These are phyloP conservation scores for Plasmodium inui DNA, from an alignment of 169 alveolate genomes.

Conservation along the genomic window DNA sequence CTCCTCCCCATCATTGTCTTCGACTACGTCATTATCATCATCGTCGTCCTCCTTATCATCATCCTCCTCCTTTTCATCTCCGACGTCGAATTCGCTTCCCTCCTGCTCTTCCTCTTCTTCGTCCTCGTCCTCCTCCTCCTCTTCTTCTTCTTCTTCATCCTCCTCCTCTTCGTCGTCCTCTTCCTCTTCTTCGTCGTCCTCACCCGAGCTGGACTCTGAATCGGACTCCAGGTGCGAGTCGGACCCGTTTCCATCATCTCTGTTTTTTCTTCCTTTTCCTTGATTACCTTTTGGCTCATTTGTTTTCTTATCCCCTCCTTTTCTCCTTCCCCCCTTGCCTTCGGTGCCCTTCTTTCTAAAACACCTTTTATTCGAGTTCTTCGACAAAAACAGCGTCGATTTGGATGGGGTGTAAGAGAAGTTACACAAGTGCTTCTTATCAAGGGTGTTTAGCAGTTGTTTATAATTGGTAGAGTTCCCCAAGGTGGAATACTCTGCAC, in stretches of 20 bases:
- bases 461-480: background rate
- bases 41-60: background rate
- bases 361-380: background rate
- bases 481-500: background rate
- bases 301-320: conserved; percentile 2
- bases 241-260: background rate
- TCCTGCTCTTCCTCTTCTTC: background rate
- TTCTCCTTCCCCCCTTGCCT: conserved; percentile 11
- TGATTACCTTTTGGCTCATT: conserved; percentile 10
- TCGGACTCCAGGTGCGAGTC: conserved; percentile 22
- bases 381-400: background rate
- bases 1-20: background rate
- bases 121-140: background rate
- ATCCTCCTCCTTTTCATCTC: background rate
- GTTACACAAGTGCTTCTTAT: background rate
- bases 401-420: background rate
- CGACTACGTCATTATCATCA: background rate
- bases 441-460: background rate
- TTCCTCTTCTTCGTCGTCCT: conserved; percentile 10
- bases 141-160: background rate
- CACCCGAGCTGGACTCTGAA: conserved; percentile 17
- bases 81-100: background rate
- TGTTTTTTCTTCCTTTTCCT: conserved; percentile 15
- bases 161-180: background rate
- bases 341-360: conserved; percentile 1